Conservation (phyloP, 805 yeast species). For the Candida railenensis region DNA sequence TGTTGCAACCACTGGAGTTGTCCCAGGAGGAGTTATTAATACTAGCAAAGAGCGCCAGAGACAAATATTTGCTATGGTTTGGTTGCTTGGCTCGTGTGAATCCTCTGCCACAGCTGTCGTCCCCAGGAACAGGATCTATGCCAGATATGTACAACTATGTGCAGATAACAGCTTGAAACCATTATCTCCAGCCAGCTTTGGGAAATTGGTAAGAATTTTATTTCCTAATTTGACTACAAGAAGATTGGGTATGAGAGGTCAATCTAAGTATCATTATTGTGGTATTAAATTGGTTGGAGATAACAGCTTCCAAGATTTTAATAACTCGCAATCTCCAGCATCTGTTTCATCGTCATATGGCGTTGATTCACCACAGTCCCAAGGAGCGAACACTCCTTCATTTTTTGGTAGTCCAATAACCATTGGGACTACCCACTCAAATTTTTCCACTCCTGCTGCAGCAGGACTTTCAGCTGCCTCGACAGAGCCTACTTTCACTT, state of each 20-base stretch:
- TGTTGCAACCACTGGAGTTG: neutral
- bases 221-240: conserved; percentile 72
- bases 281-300: conserved; percentile 56
- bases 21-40: neutral
- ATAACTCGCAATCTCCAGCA: conserved; percentile 8
- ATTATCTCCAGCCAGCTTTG: conserved; percentile 74
- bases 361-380: conserved; percentile 9
- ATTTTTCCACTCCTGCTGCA: conserved; percentile 1
- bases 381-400: conserved; percentile 5
- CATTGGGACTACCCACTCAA: neutral
- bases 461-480: neutral
- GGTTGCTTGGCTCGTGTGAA: conserved; percentile 73
- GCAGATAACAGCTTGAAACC: conserved; percentile 49
- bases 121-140: conserved; percentile 43
- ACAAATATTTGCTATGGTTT: conserved; percentile 80
- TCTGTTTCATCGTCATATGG: conserved; percentile 1
- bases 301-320: conserved; percentile 20
- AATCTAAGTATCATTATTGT: conserved; percentile 82
- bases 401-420: conserved; percentile 7
- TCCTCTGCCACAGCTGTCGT: conserved; percentile 38
- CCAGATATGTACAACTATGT: conserved; percentile 39
- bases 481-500: neutral
- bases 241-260: conserved; percentile 79
- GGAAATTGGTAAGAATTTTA: conserved; percentile 64
- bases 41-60: conserved; percentile 53